Base-by-base conservation (phyloP, 768 basidiomycete species). In the Royoungia palumana region DNA sequence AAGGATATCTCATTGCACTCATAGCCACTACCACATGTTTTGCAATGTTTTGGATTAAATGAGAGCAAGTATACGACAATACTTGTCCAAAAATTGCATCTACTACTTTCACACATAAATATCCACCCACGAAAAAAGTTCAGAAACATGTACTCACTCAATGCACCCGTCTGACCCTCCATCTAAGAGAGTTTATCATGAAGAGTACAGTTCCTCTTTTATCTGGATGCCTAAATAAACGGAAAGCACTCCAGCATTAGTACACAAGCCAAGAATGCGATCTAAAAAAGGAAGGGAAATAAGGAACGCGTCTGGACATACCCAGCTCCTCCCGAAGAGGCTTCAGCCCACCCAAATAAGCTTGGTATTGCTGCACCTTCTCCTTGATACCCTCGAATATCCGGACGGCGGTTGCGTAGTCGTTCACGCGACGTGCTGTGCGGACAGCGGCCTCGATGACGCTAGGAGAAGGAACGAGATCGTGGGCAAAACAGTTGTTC, bases 401-500 rank as follows among this genome's bases (percentile, higher is more conserved):
- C 52, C 96, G 79, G 50, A 99, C 93, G 35, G 95, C 94, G 35
- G 96, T 99, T 36, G 95, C 86, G 70, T 89, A 98, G 79, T 97
- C 94, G 72, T 99, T 87, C 53, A 96, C 92, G 57, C 94, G 82
- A 56, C 96, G 78, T 19, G 90, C 82, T 48, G 94, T 94, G 46
- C 83, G 82, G 53, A 94, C 74, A 22, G 92, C 92, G 54, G 90
- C 88, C 72, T 94, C 91, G 46, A 94, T 73, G 60, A 95, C 90
- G 46, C 75, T 67, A 22, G 90, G 80, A 2, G 89, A 81, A 5
- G 93, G 93, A 13, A 96, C 94, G 55, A 96, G 82, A 70, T 99
- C 96, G 70, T 98, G 95, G 3, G 96, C 91, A 68, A 99, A 99
- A 76, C 94, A 97, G 80, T 99, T 99, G 79, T 99, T 98, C 62